Evolutionary conservation across 257 asterid species (phyloP), one percentile per base, ranked within the genome.

Genomic region (Solanum chaucha): DNA sequence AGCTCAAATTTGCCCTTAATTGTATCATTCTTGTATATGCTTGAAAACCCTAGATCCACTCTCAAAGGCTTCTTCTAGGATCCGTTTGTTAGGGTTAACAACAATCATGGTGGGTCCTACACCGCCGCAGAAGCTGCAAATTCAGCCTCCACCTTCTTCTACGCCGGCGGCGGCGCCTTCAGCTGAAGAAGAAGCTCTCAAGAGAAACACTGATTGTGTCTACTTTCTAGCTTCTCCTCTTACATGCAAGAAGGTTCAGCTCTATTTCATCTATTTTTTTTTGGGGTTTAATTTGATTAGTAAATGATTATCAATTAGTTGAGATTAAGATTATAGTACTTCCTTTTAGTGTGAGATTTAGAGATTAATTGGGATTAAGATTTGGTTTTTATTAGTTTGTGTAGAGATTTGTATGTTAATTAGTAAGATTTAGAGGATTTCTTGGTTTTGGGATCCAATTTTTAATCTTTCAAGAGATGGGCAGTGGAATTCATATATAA

Each of bases 221-320:
- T 92, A 92, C 93, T 94, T 93, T 89, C 93, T 94, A 3, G 94
- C 95, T 34, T 93, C 95, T 15, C 95, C 97, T 78, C 90, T 93
- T 59, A 93, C 97, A 61, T 94, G 97, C 92, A 93, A 92, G 82
- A 94, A 92, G 94, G 95, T 93, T 17, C 46, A 2, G 83, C 14
- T 22, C 4, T 38, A 17, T 51, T 51, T 51, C n/a, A 51, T 51
- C 28, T 28, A 28, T 28, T 4, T 22, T 30, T 14, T 19, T 5
- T 73, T 86, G 41, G 14, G 70, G 32, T n/a, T 22, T n/a, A 38
- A 44, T 70, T 82, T 1, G 58, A 17, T 19, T 34, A 19, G 14
- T 46, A 41, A 20, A 65, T 61, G 58, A 2, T 82, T 55, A 35
- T 38, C 10, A 22, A 15, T 26, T 59, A 19, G 6, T 86, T 13